A percentile compares a stretch with the other conserved stretches of the same genome.
phyloP scores from a whole-genome alignment of 2,329 filamentous ascomycete genomes.

The Penicillium sp. region DNA sequence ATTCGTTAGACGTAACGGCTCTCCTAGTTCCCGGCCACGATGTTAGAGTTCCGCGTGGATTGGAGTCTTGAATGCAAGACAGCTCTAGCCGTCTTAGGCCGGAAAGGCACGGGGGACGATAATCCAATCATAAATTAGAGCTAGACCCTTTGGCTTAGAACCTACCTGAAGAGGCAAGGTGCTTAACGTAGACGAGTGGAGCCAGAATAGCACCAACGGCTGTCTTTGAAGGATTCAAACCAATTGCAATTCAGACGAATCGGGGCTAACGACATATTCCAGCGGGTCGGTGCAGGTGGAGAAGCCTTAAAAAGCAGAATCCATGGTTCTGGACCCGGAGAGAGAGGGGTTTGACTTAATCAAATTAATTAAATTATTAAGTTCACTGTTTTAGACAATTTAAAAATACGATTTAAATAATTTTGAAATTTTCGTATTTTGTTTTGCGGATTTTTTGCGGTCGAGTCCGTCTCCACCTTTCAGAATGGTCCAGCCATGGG shows the following conservation, averaged over 20 bases:
- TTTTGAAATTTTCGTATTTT: neutral
- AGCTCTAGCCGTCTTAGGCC: neutral
- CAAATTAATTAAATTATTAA: neutral
- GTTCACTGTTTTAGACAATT: neutral
- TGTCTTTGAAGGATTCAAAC: conserved; percentile 7
- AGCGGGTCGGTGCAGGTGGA: conserved; percentile 19
- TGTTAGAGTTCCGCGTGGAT: neutral
- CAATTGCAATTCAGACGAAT: neutral
- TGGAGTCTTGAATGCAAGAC: conserved; percentile 1
- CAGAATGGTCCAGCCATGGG: neutral
- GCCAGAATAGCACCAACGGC: conserved; percentile 15
- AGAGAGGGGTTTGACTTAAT: neutral
- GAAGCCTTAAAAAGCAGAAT: conserved; percentile 9
- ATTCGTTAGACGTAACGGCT: neutral
- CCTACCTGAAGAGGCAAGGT: conserved; percentile 4
- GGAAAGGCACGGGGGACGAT: neutral
- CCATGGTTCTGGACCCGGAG: conserved; percentile 5
- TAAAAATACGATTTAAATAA: neutral
- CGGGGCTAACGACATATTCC: conserved; percentile 4
- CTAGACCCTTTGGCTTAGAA: conserved; percentile 2
- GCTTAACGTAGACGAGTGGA: conserved; percentile 8
- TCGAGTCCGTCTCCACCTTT: neutral
- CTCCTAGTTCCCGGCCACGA: neutral
- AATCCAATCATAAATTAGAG: neutral
- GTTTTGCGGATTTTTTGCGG: neutral